phyloP scores from a whole-genome alignment of 345 rosid genomes.

The Bruguiera parviflora region DNA sequence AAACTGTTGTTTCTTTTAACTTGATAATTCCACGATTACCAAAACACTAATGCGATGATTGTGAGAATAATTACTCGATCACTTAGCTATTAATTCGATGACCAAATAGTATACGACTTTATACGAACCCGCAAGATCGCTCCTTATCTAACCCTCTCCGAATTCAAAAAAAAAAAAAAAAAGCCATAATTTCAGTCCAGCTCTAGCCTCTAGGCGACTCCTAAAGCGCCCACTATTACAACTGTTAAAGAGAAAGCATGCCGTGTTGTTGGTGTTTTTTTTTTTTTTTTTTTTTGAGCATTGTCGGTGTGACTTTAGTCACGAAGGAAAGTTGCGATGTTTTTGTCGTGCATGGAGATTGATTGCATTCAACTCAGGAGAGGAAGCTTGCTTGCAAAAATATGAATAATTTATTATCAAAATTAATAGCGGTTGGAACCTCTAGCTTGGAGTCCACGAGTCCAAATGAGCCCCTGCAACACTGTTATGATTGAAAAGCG shows the following conservation, averaged over 20 bases:
- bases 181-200: constrained; percentile 5
- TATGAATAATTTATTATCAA: not conserved
- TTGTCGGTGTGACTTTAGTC: constrained; percentile 3
- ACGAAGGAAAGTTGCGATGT: not conserved
- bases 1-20: too few relatives aligned
- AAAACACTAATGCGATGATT: too few relatives aligned
- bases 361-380: constrained; percentile 9
- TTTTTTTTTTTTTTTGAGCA: not conserved
- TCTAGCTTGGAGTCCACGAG: not conserved
- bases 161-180: too few relatives aligned
- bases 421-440: constrained; percentile 1
- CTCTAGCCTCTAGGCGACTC: not conserved
- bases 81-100: too few relatives aligned
- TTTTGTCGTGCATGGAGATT: not conserved
- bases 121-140: too few relatives aligned
- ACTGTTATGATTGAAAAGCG: constrained; percentile 3
- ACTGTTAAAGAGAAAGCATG: not conserved
- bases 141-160: not conserved
- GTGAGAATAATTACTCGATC: too few relatives aligned
- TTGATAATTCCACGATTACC: too few relatives aligned
- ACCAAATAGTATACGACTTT: too few relatives aligned
- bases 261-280: not conserved
- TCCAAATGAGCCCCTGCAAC: not conserved
- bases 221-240: not conserved
- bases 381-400: not conserved